Evolutionary conservation across 2,329 filamentous ascomycete species (phyloP), one percentile per base, ranked within the genome.

Genomic region (Trichoderma sp.): DNA sequence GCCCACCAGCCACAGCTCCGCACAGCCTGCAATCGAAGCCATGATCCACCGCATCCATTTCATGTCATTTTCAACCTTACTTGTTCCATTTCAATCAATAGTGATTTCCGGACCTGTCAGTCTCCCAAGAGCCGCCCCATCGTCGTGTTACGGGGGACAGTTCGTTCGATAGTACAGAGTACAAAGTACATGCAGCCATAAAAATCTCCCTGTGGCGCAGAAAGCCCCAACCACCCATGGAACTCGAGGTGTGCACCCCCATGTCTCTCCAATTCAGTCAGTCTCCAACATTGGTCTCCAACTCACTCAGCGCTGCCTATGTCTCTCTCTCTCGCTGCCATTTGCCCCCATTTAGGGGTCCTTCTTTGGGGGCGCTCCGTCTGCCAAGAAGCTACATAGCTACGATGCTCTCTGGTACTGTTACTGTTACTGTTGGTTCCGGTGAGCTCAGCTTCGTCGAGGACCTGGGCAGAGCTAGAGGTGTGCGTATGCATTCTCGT

Each of bases 201-300:
- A 11, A 53, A 64, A 47, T 21, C 36, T 63, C 61, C 26, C 61
- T 64, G 61, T 64, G 61, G 61, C 61, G 61, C 36, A 64, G 26
- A 30, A 28, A 6, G 4, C 43, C 43, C 43, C 43, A 51, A 12
- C 43, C 43, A 7, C 39, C 39, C 18, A 39, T 18, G 6, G 36
- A 43, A n/a, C 39, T 43, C 43, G 4, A 11, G 9, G 43, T 9
- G 18, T 12, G 36, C 36, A 21, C 36, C 24, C 65, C 24, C 39
- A 64, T 21, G 30, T 28, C 61, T 64, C 61, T 51, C 61, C 61
- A 47, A 64, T 18, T n/a, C 3, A 7, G 15, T 15, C 30, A n/a
- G 4, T 39, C 61, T 63, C 61, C 24, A 47, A 43, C 18, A 30
- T 30, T 30, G 14, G 21, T 62, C 61, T 63, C 61, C 24, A 63